phyloP scores from a whole-genome alignment of 208 protist species.

The Trypanosoma congolense region DNA sequence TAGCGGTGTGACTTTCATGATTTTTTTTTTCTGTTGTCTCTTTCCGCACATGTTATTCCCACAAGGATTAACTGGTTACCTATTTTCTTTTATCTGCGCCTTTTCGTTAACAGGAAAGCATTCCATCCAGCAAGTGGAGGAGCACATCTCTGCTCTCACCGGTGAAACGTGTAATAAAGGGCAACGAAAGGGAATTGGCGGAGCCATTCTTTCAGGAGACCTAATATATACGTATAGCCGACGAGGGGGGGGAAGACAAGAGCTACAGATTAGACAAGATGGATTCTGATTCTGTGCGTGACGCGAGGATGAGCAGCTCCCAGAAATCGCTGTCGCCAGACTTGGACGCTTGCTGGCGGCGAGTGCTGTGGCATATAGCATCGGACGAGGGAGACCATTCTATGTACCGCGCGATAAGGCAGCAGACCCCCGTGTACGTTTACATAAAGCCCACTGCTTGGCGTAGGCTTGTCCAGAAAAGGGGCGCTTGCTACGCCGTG shows the following conservation, averaged over 20 bases:
- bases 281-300: slow-evolving; percentile 7
- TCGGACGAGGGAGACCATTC: slow-evolving; percentile 17
- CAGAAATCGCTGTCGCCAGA: slow-evolving; percentile 13
- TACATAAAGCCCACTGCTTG: slow-evolving; percentile 18
- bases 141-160: too few species aligned
- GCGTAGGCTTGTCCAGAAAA: slow-evolving; percentile 15
- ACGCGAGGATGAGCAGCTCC: slow-evolving; percentile 11
- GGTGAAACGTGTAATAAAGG: too few species aligned
- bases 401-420: slow-evolving; percentile 17
- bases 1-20: too few species aligned
- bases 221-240: background rate
- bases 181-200: too few species aligned
- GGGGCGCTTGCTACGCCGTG: slow-evolving; percentile 15
- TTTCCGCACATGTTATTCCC: too few species aligned
- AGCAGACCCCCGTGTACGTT: slow-evolving; percentile 23
- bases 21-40: too few species aligned
- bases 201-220: too few species aligned
- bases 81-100: too few species aligned
- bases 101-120: too few species aligned
- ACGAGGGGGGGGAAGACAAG: background rate
- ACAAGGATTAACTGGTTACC: too few species aligned
- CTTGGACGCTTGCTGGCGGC: slow-evolving; percentile 21
- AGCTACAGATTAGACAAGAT: background rate
- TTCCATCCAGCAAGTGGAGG: too few species aligned
- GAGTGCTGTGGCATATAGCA: slow-evolving; percentile 15